Evolutionary conservation across 1,284 basidiomycete genomes (phyloP), one percentile per base, ranked within the genome.

Genomic region (Puccinia brachypodii): DNA sequence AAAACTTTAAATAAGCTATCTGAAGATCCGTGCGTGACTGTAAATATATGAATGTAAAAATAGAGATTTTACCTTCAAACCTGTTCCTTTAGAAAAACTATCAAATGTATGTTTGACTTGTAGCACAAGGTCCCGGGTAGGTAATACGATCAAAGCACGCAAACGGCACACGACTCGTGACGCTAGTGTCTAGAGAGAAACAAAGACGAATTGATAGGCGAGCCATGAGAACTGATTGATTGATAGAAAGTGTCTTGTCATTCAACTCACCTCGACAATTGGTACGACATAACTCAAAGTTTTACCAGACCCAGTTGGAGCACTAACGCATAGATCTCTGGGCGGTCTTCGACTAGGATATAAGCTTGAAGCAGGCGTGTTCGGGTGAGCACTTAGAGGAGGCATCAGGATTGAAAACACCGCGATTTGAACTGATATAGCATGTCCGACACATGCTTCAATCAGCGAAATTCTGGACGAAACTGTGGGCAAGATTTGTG

Each of bases 291-390:
- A 99, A 16, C 95, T 94, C 28, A 99, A 89, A 0, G 96, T 99
- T 88, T 99, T 99, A 0, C 96, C 96, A 84, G 94, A 96, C 42
- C 96, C 96, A 0, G 96, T 99, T 0, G 97, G 97, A 0, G 97
- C 97, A 6, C 95, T 97, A n/a, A 97, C 93, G 84, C 96, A 96
- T 11, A 96, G 89, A 87, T 99, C 97, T 58, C 90, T 89, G 33
- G 92, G 92, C 36, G 90, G 89, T 76, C 90, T 87, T 84, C 91
- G 92, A 0, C 93, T 92, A 19, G 90, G 89, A 85, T 95, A 94
- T 2, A 97, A 88, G 3, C 78, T 82, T 16, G 83, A 82, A 58
- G 84, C 80, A 1, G 85, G 84, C n/a, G 83, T 0, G 89, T 87
- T 68, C 87, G 82, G 88, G 85, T 13, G 82, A 84, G 47, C 82